Evolutionary conservation across 2,329 filamentous ascomycete species (phyloP).

Genomic region (Aspergillus ustus): DNA sequence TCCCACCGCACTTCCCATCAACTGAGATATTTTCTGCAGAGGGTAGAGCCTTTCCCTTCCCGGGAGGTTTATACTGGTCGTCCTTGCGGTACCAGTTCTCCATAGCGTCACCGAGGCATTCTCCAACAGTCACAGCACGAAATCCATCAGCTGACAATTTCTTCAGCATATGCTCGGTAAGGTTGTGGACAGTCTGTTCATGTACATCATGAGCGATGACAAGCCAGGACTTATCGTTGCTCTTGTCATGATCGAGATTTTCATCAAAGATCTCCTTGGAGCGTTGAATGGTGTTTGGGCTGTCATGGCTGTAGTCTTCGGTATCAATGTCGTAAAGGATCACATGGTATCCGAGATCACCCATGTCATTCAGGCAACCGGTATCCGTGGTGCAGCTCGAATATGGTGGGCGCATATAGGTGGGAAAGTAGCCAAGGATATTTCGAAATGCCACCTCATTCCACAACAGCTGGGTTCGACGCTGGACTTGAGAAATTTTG

Average conservation of each 20-base stretch:
- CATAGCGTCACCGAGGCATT: conserved; percentile 46
- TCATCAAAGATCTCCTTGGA: conserved; percentile 48
- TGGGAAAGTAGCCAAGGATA: conserved; percentile 55
- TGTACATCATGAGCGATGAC: conserved; percentile 50
- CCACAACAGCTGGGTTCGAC: conserved; percentile 50
- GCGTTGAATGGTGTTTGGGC: conserved; percentile 40
- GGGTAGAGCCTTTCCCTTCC: conserved; percentile 21
- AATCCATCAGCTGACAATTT: conserved; percentile 36
- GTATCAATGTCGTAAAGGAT: conserved; percentile 54
- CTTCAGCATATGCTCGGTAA: conserved; percentile 47
- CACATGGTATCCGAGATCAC: conserved; percentile 55
- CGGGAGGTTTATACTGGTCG: conserved; percentile 21
- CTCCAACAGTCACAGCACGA: conserved; percentile 48
- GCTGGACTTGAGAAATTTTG: conserved; percentile 41
- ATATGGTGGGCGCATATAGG: conserved; percentile 60
- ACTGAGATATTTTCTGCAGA: conserved; percentile 28
- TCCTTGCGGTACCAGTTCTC: conserved; percentile 50
- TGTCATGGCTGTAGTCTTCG: conserved; percentile 50
- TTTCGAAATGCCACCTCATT: conserved; percentile 54
- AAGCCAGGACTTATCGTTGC: conserved; percentile 41
- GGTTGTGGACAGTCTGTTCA: conserved; percentile 48
- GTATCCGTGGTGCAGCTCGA: conserved; percentile 43
- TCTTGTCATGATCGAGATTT: conserved; percentile 31
- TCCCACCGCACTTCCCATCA: conserved; percentile 41
- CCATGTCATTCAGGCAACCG: conserved; percentile 50